Base-by-base conservation (phyloP, 306 rosid genomes). In the Vicia villosa region DNA sequence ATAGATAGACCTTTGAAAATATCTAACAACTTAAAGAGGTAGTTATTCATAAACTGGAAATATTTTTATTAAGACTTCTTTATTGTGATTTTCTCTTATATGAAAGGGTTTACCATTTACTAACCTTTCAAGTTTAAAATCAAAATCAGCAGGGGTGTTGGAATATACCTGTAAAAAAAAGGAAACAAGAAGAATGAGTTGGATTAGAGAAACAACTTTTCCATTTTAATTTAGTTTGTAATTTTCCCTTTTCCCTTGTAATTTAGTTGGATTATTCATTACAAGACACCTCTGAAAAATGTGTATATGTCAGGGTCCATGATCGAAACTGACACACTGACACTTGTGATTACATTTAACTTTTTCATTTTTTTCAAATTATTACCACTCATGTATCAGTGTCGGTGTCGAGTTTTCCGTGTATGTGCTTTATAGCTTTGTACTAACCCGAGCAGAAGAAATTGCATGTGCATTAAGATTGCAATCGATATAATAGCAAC, bases 81-180 rank as follows among this genome's bases (percentile, higher is more conserved):
- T 36, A 49, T 13, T 20, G 37, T 60, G 36, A 30, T 26, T 73
- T 68, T 71, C 34, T 46, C 16, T 60, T 38, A 61, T 54, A 37
- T 56, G 24, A 43, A 66, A 69, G 42, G 16, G 42, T 74, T 3
- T 34, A 56, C 80, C 65, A 46, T 74, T 3, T 34, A 56, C 80
- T 68, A 51, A 85, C 98, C 93, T 88, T 83, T 84, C 93, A 45
- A 93, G 88, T 85, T 93, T 93, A 84, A 90, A 93, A 84, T 93
- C 98, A 82, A 93, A 93, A 80, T 93, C 98, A 7, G 96, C 86
- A 0, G 98, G 98, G 26, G 98, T 93, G 84, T 93, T 93, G 36
- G 98, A 93, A 83, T 93, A 93, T 32, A 90, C 78, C 98, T 93
- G 82, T 41, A 45, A 70, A 52, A 36, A 68, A 30, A 16, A 76